Percentiles rank a stretch among this genome's conserved stretches.
These are phyloP conservation scores for Dioszegia crocea DNA, from an alignment of 768 basidiomycete genomes.

Conservation along the genomic window DNA sequence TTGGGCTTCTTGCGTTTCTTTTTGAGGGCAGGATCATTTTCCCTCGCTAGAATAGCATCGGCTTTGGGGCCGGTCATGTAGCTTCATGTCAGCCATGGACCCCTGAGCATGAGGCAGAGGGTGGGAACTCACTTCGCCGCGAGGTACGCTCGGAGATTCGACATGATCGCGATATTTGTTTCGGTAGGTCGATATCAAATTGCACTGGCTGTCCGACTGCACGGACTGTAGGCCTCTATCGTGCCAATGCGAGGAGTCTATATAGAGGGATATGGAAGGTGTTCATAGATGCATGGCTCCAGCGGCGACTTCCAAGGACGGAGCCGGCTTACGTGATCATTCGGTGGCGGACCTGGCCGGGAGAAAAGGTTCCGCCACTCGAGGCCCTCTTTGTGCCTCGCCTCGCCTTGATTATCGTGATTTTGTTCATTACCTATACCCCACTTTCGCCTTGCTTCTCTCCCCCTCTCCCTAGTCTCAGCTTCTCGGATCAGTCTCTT, in stretches of 20 bases:
- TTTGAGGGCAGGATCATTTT: conserved; percentile 48
- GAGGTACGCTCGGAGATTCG: conserved; percentile 45
- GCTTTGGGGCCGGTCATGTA: conserved; percentile 98
- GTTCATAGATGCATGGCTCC: no score
- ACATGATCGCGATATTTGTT: conserved; percentile 20
- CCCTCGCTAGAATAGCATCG: conserved; percentile 79
- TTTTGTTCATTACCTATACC: background rate
- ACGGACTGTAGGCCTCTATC: background rate
- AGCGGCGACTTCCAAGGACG: no score
- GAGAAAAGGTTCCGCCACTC: no score
- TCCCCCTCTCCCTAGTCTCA: background rate
- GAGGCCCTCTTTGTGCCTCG: no score
- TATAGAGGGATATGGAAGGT: no score
- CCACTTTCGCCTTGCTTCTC: background rate
- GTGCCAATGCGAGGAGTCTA: no score
- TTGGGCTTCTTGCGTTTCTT: conserved; percentile 69
- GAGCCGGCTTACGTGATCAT: no score
- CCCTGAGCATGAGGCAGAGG: background rate
- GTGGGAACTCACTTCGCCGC: conserved; percentile 44
- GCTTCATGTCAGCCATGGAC: conserved; percentile 14
- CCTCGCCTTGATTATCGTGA: no score
- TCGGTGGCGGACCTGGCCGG: background rate
- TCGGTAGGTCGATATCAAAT: background rate
- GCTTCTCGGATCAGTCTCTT: background rate
- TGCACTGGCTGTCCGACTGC: background rate